Evolutionary conservation across 2,329 filamentous ascomycete genomes (phyloP).

Genomic region (Colletotrichum navitas): DNA sequence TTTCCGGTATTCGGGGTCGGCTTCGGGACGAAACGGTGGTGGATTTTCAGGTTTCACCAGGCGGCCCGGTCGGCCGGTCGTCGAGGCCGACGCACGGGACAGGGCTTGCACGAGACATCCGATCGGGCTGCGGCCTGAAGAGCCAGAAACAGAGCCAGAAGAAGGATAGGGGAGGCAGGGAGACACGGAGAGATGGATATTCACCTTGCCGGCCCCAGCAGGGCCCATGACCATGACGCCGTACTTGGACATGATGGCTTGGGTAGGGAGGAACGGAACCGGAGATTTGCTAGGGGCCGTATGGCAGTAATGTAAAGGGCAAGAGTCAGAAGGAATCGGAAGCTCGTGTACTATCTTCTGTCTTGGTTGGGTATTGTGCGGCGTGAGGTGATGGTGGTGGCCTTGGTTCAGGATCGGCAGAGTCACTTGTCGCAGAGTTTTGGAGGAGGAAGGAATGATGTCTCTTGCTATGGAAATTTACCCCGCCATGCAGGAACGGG

Average conservation of each 20-base stretch:
- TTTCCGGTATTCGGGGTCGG: background rate
- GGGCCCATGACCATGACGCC: slow-evolving; percentile 96
- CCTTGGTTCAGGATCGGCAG: slow-evolving; percentile 2
- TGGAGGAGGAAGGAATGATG: slow-evolving; percentile 18
- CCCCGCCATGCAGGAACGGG: slow-evolving; percentile 43
- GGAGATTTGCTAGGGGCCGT: slow-evolving; percentile 4
- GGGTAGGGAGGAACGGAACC: slow-evolving; percentile 3
- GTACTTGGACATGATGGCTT: slow-evolving; percentile 84
- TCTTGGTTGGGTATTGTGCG: background rate
- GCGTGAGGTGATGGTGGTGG: background rate
- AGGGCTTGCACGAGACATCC: background rate
- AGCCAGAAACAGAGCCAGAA: slow-evolving; percentile 5
- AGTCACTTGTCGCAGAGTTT: slow-evolving; percentile 23
- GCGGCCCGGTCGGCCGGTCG: background rate
- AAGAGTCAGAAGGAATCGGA: background rate
- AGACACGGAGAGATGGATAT: background rate
- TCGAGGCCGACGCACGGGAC: background rate
- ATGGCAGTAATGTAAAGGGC: slow-evolving; percentile 21
- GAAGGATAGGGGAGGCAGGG: background rate
- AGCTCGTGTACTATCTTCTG: background rate
- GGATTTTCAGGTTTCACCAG: background rate
- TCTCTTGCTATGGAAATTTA: slow-evolving; percentile 34
- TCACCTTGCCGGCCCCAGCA: slow-evolving; percentile 90
- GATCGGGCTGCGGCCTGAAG: slow-evolving; percentile 14
- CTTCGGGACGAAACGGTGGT: background rate